These are phyloP conservation scores for Rhododendron mucronatum DNA, from an alignment of 148 eudicot species.

Conservation along the genomic window DNA sequence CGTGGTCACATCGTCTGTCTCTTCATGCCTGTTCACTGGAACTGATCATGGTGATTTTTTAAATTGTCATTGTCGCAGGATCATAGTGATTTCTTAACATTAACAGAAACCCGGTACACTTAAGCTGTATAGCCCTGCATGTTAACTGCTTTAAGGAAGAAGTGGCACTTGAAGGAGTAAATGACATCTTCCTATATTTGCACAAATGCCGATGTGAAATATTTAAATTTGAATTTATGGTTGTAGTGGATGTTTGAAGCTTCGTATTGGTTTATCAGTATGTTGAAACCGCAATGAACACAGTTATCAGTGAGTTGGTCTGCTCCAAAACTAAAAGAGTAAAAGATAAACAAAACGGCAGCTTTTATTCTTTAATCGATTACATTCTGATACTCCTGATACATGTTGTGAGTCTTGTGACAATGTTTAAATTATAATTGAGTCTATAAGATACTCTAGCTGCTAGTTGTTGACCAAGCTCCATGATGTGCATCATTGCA, in stretches of 20 bases:
- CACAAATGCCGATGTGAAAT: not conserved
- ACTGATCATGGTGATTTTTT: not conserved
- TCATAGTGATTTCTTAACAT: not conserved
- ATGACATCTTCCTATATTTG: not conserved
- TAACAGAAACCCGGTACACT: not conserved
- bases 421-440: not conserved
- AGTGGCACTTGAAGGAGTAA: not conserved
- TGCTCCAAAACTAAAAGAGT: not conserved
- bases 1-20: not conserved
- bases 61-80: not conserved
- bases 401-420: not conserved
- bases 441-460: not conserved
- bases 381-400: not conserved
- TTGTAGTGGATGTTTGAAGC: not conserved
- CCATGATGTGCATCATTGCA: not conserved
- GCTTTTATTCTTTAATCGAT: not conserved
- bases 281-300: not conserved
- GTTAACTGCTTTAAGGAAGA: not conserved
- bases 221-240: not conserved
- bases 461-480: not conserved
- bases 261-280: not conserved
- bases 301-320: not conserved
- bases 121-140: not conserved
- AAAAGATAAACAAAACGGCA: not conserved
- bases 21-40: not conserved